Evolutionary conservation across 1,284 basidiomycete genomes (phyloP).

Genomic region (Gomphus bonarii): DNA sequence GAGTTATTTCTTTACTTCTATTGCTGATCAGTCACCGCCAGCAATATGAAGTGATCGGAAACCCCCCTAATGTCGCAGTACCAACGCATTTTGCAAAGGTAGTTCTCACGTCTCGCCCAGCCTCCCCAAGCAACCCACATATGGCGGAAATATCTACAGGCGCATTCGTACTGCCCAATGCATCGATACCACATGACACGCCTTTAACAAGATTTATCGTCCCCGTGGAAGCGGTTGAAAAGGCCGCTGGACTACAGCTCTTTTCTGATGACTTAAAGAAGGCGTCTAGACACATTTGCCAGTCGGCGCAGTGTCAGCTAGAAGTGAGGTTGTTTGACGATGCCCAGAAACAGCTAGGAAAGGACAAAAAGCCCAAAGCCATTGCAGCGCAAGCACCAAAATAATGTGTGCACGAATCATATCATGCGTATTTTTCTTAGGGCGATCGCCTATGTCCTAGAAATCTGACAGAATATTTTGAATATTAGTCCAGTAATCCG

Average conservation of each 20-base stretch:
- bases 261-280: conserved; percentile 81
- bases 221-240: conserved; percentile 90
- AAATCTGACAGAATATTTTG: conserved; percentile 74
- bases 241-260: conserved; percentile 79
- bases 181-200: conserved; percentile 76
- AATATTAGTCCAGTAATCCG: conserved; percentile 65
- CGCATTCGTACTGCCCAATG: conserved; percentile 92
- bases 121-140: conserved; percentile 62
- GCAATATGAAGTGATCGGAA: conserved; percentile 91
- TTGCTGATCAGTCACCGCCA: conserved; percentile 23
- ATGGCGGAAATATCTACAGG: conserved; percentile 73
- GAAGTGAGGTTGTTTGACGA: conserved; percentile 84
- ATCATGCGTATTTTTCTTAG: background rate
- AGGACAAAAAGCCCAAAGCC: conserved; percentile 28
- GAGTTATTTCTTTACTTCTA: background rate
- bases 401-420: conserved; percentile 1
- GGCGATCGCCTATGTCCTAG: conserved; percentile 23
- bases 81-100: conserved; percentile 99
- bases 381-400: conserved; percentile 36
- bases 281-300: conserved; percentile 81
- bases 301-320: conserved; percentile 76
- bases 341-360: conserved; percentile 51
- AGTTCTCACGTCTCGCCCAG: conserved; percentile 68
- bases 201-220: conserved; percentile 72
- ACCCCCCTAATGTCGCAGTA: conserved; percentile 81